These are phyloP conservation scores for Marasmius tenuissimus DNA, from an alignment of 1,284 basidiomycete species.

Conservation along the genomic window DNA sequence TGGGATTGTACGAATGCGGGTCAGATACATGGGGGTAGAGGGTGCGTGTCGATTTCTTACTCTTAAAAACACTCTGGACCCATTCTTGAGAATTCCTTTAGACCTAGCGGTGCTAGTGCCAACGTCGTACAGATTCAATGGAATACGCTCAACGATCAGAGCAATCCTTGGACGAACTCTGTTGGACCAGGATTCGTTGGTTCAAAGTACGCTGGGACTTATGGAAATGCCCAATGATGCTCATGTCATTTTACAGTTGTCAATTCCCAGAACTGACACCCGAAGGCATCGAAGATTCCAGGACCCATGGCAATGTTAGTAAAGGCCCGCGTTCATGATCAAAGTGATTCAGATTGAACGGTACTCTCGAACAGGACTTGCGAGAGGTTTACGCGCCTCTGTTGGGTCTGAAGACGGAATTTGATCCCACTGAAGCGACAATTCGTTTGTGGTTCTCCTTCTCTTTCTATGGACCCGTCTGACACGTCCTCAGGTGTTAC, in stretches of 20 bases:
- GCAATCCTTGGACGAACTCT: constrained; percentile 39
- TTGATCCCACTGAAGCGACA: constrained; percentile 29
- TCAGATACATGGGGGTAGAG: constrained; percentile 34
- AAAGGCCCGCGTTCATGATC: not conserved
- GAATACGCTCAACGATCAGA: constrained; percentile 33
- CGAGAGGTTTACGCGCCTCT: constrained; percentile 39
- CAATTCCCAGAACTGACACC: constrained; percentile 46
- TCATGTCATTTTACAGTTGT: constrained; percentile 31
- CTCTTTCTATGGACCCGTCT: not conserved
- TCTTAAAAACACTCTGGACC: not conserved
- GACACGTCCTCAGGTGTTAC: constrained; percentile 36
- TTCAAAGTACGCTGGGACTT: constrained; percentile 31
- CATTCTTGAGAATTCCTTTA: constrained; percentile 11
- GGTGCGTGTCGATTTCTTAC: constrained; percentile 22
- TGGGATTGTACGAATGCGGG: constrained; percentile 42
- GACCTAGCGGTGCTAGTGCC: constrained; percentile 22
- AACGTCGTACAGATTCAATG: constrained; percentile 38
- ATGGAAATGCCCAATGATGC: not conserved
- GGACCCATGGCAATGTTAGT: constrained; percentile 39
- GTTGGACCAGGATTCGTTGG: constrained; percentile 42
- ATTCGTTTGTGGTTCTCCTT: constrained; percentile 28
- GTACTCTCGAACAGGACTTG: constrained; percentile 31
- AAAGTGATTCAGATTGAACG: not conserved
- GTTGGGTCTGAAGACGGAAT: constrained; percentile 29
- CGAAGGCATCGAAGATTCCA: constrained; percentile 39